Conservation (phyloP, 352 stramenopile genomes). For the Elongisporangium senticosum region DNA sequence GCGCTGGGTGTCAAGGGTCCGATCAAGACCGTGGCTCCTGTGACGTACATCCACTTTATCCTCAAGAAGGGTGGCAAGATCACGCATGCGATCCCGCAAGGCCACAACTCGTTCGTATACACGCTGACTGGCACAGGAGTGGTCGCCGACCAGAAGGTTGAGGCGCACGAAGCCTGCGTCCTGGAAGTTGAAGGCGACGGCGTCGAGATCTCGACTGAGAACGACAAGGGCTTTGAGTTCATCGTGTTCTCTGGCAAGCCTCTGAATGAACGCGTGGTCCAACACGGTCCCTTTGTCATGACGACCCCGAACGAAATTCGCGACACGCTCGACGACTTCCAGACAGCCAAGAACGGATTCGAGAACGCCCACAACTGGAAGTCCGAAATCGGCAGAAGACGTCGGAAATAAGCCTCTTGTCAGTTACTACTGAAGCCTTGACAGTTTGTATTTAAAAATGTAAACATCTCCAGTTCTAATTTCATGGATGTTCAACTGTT, state of each 20-base stretch:
- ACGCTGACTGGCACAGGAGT: slow-evolving; percentile 23
- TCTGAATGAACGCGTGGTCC: slow-evolving; percentile 52
- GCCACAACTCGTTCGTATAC: slow-evolving; percentile 44
- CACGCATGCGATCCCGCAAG: slow-evolving; percentile 29
- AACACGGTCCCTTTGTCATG: slow-evolving; percentile 79
- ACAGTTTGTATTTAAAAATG: too few species aligned
- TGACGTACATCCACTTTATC: slow-evolving; percentile 53
- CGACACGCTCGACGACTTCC: slow-evolving; percentile 42
- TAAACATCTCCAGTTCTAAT: too few species aligned
- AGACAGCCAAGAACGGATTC: slow-evolving; percentile 54
- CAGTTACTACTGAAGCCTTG: too few species aligned
- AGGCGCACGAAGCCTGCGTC: slow-evolving; percentile 38
- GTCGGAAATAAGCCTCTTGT: neutral
- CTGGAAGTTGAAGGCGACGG: slow-evolving; percentile 43
- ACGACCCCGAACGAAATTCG: slow-evolving; percentile 44
- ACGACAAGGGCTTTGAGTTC: slow-evolving; percentile 30
- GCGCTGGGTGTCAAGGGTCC: slow-evolving; percentile 36
- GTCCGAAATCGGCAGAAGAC: slow-evolving; percentile 41
- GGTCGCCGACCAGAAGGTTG: slow-evolving; percentile 14
- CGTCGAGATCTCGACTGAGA: slow-evolving; percentile 23
- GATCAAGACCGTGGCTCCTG: slow-evolving; percentile 35
- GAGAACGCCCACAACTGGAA: slow-evolving; percentile 48
- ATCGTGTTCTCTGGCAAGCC: slow-evolving; percentile 50
- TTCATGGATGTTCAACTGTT: too few species aligned
- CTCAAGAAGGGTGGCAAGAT: slow-evolving; percentile 29